Conservation (phyloP, 306 rosid genomes). For the Echinosophora koreensis region DNA sequence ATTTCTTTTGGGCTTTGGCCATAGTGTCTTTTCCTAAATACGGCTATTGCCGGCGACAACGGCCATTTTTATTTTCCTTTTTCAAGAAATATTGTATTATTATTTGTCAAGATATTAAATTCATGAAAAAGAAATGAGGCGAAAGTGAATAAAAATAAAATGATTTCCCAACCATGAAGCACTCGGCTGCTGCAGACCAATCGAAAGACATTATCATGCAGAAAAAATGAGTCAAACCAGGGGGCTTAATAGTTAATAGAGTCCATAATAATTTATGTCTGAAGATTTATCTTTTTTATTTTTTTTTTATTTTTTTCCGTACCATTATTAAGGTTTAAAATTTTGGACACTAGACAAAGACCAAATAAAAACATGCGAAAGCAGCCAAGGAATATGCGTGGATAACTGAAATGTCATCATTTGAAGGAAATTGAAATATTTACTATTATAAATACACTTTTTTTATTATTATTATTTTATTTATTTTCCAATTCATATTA, state of each 20-base stretch:
- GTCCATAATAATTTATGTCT: background rate
- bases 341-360: background rate
- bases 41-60: slow-evolving; percentile 4
- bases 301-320: too few species aligned
- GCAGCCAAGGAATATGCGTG: slow-evolving; percentile 31
- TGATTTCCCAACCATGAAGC: background rate
- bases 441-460: background rate
- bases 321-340: background rate
- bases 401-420: slow-evolving; percentile 30
- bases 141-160: slow-evolving; percentile 5
- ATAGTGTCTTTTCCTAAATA: background rate
- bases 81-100: background rate
- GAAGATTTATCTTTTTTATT: background rate
- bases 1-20: background rate
- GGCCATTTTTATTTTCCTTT: too few species aligned
- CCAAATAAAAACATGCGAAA: slow-evolving; percentile 19
- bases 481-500: too few species aligned
- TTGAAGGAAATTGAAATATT: too few species aligned
- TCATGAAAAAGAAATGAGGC: background rate
- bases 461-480: background rate
- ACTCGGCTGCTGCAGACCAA: slow-evolving; percentile 2
- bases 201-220: background rate
- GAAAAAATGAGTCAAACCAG: slow-evolving; percentile 20
- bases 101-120: background rate
- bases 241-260: slow-evolving; percentile 15